Base-by-base conservation (phyloP, 139 green algal genomes). In the Edaphochlamys debaryana region DNA sequence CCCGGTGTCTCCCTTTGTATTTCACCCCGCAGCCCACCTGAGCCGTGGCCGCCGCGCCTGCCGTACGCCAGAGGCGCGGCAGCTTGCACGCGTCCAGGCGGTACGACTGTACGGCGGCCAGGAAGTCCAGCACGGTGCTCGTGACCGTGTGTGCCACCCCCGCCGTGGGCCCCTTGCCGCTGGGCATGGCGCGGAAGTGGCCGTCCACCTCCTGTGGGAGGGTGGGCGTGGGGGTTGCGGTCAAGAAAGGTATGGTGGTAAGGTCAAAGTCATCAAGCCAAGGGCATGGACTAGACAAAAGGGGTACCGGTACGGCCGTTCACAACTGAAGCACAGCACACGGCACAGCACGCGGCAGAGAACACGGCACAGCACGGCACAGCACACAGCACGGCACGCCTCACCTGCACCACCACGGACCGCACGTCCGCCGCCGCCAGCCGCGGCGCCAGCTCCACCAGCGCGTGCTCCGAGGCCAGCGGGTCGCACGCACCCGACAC, bases 71-170 rank as follows among this genome's bases (percentile, higher is more conserved):
- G n/a, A n/a, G n/a, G n/a, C n/a, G n/a, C 54, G 63, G 62, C 62
- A 89, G 62, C 48, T 77, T 77, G 78, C 85, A 89, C 3, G n/a
- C 25, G 40, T 56, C 64, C 63, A 89, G 52, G 1, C 79, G 81
- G 63, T 58, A 37, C 4, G n/a, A 32, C 1, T n/a, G 29, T 5
- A 60, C 13, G 2, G 78, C 50, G 23, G 37, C 40, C 17, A 86
- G 63, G 32, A 83, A 86, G 34, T 85, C 70, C 36, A 86, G 40
- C n/a, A 85, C 3, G 15, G 54, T 69, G 64, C 50, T 36, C 27
- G 29, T n/a, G 9, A 86, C n/a, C 34, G 36, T 20, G 29, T 64
- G 52, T 1, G 84, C 1, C 23, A 45, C 75, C 23, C 8, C 36
- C 19, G 67, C 40, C 29, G 68, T 42, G 23, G 79, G 64, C 13